Evolutionary conservation across 2,329 filamentous ascomycete species (phyloP).

Genomic region (Diaporthe vaccinii): DNA sequence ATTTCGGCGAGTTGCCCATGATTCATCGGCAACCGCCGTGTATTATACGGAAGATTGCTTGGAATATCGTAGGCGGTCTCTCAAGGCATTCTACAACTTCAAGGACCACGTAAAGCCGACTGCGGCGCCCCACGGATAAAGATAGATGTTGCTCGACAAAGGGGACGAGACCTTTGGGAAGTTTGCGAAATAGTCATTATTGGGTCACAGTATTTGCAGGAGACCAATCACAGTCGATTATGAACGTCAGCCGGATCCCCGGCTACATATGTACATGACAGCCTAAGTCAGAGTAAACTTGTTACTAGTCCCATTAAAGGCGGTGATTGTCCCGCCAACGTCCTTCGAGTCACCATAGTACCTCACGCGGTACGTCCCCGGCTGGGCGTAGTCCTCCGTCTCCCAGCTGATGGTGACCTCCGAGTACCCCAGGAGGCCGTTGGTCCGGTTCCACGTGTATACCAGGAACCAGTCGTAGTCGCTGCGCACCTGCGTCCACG

Average conservation of each 20-base stretch:
- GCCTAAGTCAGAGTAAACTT: slow-evolving; percentile 46
- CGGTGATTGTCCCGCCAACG: slow-evolving; percentile 70
- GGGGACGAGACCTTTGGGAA: accelerated
- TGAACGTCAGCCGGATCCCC: no score
- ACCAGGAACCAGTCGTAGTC: slow-evolving; percentile 88
- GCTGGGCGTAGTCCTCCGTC: slow-evolving; percentile 69
- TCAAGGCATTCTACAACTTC: background rate
- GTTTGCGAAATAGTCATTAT: background rate
- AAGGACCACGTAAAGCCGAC: background rate
- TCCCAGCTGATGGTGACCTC: slow-evolving; percentile 84
- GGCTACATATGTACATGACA: background rate
- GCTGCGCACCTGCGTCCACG: slow-evolving; percentile 77
- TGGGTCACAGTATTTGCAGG: background rate
- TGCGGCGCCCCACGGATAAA: no score
- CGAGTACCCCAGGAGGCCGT: slow-evolving; percentile 78
- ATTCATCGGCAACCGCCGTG: background rate
- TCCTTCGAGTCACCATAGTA: slow-evolving; percentile 88
- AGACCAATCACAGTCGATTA: background rate
- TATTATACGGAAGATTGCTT: no score
- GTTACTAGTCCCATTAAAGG: slow-evolving; percentile 64
- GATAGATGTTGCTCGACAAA: background rate
- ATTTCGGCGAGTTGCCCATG: no score
- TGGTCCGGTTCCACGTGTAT: slow-evolving; percentile 83
- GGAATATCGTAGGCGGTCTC: no score
- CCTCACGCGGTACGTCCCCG: slow-evolving; percentile 79